A percentile compares a stretch with the other conserved stretches of the same genome.
Conservation (phyloP, 2,329 filamentous ascomycete species). For the Cladosporium oxysporum region DNA sequence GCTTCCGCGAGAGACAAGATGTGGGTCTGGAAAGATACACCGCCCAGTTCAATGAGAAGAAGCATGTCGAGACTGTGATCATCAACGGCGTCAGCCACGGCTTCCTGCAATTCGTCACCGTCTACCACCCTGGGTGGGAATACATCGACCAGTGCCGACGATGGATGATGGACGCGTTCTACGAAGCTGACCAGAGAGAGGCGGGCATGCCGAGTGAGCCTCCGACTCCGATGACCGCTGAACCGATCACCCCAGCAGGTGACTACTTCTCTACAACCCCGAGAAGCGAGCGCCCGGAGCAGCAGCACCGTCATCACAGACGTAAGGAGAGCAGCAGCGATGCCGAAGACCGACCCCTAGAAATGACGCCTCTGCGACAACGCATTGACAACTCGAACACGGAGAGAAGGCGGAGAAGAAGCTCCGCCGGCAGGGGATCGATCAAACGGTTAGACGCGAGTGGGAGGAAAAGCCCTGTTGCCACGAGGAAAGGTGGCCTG, state of each 20-base stretch:
- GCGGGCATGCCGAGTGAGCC: conserved; percentile 29
- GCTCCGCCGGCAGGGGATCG: conserved; percentile 25
- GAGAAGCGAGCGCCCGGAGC: neutral
- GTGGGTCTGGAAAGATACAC: conserved; percentile 52
- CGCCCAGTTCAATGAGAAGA: conserved; percentile 63
- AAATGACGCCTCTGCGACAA: conserved; percentile 57
- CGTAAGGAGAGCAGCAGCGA: conserved; percentile 60
- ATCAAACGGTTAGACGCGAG: conserved; percentile 30
- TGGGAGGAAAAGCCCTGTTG: conserved; percentile 32
- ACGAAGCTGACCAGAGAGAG: conserved; percentile 46
- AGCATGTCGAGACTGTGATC: conserved; percentile 71
- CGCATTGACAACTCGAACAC: conserved; percentile 8
- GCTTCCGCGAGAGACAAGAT: conserved; percentile 58
- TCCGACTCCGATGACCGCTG: conserved; percentile 23
- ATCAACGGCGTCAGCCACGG: conserved; percentile 91
- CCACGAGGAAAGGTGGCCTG: conserved; percentile 39
- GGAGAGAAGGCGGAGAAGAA: conserved; percentile 28
- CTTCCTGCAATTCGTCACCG: conserved; percentile 84
- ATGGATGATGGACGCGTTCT: conserved; percentile 82
- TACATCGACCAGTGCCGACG: conserved; percentile 75
- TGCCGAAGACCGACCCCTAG: conserved; percentile 78
- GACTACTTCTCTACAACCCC: conserved; percentile 29
- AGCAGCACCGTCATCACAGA: conserved; percentile 13
- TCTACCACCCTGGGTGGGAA: conserved; percentile 89
- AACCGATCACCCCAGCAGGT: conserved; percentile 23